Base-by-base conservation (phyloP, 176 grass and related monocot species). In the Bothriochloa decipiens region DNA sequence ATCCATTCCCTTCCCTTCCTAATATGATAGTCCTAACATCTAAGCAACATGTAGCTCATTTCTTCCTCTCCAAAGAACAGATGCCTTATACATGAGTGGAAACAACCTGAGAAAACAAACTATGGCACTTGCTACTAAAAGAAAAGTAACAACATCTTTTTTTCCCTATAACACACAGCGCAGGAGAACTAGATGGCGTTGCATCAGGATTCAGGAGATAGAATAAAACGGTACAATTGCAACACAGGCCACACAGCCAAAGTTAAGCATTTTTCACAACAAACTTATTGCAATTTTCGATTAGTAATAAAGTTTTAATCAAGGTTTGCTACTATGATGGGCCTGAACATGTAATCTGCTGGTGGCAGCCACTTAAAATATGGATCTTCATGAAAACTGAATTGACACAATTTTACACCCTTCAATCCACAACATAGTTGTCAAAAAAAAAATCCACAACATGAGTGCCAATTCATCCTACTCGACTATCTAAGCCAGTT, bases 181-280 rank as follows among this genome's bases (percentile, higher is more conserved):
- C 58, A 62, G 23, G n/a, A 62, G 23, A 62, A 62, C 58, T 26
- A 62, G 4, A 25, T 62, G 58, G 23, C 10, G 0, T 62, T 26
- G n/a, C 26, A 62, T 62, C 58, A 62, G 58, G 58, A 62, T 62
- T 62, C n/a, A 62, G 58, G 58, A 62, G 58, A 62, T 62, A 62
- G n/a, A 62, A 62, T 62, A 26, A 12, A 60, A 62, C 0, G 10
- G 10, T 62, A 62, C n/a, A 26, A 11, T 62, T 11, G 57, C 57
- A 62, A 62, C 58, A 60, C 55, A 62, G 58, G n/a, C 57, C 57
- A 23, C 22, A 61, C 55, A 27, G 12, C 23, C 23, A 74, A 29
- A 74, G 15, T 32, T 28, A 18, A 11, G 14, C 26, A 47, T 32
- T 74, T 46, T 43, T 72, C 41, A 46, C 12, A 72, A 42, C 11